A percentile compares a stretch with the other conserved stretches of the same genome.
Conservation (phyloP, 1,139 yeast genomes). For the Debaryomycetaceae sp. region DNA sequence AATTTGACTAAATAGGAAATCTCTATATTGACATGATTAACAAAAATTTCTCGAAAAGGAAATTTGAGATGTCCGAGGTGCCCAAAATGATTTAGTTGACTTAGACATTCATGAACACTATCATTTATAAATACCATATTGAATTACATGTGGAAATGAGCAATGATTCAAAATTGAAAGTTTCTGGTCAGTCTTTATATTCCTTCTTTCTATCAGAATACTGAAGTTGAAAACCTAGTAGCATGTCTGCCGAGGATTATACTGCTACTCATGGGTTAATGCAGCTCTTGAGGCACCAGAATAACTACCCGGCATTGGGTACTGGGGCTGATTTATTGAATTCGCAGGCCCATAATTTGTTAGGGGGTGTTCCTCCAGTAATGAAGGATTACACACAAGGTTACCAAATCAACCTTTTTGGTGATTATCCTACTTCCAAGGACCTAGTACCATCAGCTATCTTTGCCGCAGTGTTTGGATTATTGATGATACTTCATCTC, state of each 20-base stretch:
- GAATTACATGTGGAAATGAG: background rate
- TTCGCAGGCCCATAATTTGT: constrained; percentile 22
- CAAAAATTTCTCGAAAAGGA: background rate
- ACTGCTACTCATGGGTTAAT: constrained; percentile 31
- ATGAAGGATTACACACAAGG: constrained; percentile 33
- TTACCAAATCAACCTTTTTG: constrained; percentile 55
- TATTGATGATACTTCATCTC: constrained; percentile 48
- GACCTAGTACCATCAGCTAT: constrained; percentile 65
- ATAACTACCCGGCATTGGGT: constrained; percentile 48
- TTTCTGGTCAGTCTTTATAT: too few relatives aligned
- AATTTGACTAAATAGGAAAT: background rate
- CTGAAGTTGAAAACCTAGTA: background rate
- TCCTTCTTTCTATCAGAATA: too few relatives aligned
- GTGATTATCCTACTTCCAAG: constrained; percentile 54
- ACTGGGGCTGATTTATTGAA: constrained; percentile 43
- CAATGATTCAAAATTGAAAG: too few relatives aligned
- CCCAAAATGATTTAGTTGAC: background rate
- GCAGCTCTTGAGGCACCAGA: constrained; percentile 23
- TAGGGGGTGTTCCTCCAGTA: constrained; percentile 34
- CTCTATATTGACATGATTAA: background rate
- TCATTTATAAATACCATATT: background rate
- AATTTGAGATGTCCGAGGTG: background rate
- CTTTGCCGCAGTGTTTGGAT: constrained; percentile 51
- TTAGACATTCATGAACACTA: background rate
- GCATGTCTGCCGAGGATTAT: constrained; percentile 6